phyloP scores from a whole-genome alignment of 768 basidiomycete species.

The Termitomyces eurrhizus region DNA sequence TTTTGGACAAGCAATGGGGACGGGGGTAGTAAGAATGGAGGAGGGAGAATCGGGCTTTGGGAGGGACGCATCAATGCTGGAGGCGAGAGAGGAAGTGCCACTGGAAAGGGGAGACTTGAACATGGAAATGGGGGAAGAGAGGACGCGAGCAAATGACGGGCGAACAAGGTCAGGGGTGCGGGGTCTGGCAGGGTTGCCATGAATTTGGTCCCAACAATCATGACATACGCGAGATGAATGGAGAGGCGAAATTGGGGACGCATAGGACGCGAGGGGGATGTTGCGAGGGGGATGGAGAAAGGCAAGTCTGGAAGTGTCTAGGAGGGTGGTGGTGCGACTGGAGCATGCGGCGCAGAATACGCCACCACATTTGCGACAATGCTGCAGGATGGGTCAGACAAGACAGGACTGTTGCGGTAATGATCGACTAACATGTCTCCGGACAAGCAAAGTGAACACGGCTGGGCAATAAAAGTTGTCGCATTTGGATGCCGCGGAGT shows the following conservation, averaged over 20 bases:
- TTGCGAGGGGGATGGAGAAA: slow-evolving; percentile 72
- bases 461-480: slow-evolving; percentile 72
- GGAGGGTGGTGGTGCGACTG: slow-evolving; percentile 53
- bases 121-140: slow-evolving; percentile 37
- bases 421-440: slow-evolving; percentile 61
- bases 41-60: slow-evolving; percentile 18
- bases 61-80: slow-evolving; percentile 16
- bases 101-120: slow-evolving; percentile 34
- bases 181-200: slow-evolving; percentile 49
- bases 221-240: slow-evolving; percentile 64
- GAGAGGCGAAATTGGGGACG: slow-evolving; percentile 59
- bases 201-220: slow-evolving; percentile 72
- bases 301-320: slow-evolving; percentile 67
- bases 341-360: slow-evolving; percentile 68
- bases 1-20: slow-evolving; percentile 24
- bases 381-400: slow-evolving; percentile 38
- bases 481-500: slow-evolving; percentile 56
- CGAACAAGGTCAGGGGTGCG: slow-evolving; percentile 33
- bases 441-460: slow-evolving; percentile 64
- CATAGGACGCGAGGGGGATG: slow-evolving; percentile 53
- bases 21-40: slow-evolving; percentile 17
- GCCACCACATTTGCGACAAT: slow-evolving; percentile 83
- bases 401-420: not conserved
- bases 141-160: slow-evolving; percentile 30
- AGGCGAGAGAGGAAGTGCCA: slow-evolving; percentile 28